phyloP scores from a whole-genome alignment of 768 basidiomycete species.

The Imleria badia region DNA sequence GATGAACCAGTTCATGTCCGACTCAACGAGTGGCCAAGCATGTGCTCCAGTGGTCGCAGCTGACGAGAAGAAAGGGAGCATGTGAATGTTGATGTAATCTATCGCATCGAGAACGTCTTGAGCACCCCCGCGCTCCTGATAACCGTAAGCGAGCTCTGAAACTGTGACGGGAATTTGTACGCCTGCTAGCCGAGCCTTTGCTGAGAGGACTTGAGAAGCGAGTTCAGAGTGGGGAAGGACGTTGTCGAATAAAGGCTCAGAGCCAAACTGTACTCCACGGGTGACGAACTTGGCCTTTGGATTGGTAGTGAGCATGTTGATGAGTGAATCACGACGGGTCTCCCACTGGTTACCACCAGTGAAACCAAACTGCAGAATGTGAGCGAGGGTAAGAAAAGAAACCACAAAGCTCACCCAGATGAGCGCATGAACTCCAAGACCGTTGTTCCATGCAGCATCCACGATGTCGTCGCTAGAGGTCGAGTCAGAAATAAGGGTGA shows the following conservation, averaged over 20 bases:
- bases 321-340: constrained; percentile 50
- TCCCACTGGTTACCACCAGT: constrained; percentile 48
- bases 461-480: constrained; percentile 53
- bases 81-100: constrained; percentile 67
- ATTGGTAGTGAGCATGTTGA: constrained; percentile 55
- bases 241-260: constrained; percentile 65
- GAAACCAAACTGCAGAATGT: constrained; percentile 35
- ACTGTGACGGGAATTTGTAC: constrained; percentile 67
- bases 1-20: constrained; percentile 68
- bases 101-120: constrained; percentile 56
- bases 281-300: constrained; percentile 64
- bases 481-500: constrained; percentile 17
- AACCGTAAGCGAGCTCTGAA: constrained; percentile 64
- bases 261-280: constrained; percentile 67
- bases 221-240: constrained; percentile 51
- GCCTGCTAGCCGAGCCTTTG: constrained; percentile 48
- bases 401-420: constrained; percentile 56
- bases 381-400: not conserved
- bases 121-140: constrained; percentile 51
- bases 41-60: constrained; percentile 41
- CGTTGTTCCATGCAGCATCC: constrained; percentile 65
- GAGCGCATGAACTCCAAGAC: constrained; percentile 70
- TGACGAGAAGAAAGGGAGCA: constrained; percentile 63
- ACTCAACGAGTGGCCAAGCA: constrained; percentile 61
- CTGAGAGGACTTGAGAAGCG: constrained; percentile 47